phyloP scores from a whole-genome alignment of 257 asterid genomes.

The Nicotiana benthamiana region DNA sequence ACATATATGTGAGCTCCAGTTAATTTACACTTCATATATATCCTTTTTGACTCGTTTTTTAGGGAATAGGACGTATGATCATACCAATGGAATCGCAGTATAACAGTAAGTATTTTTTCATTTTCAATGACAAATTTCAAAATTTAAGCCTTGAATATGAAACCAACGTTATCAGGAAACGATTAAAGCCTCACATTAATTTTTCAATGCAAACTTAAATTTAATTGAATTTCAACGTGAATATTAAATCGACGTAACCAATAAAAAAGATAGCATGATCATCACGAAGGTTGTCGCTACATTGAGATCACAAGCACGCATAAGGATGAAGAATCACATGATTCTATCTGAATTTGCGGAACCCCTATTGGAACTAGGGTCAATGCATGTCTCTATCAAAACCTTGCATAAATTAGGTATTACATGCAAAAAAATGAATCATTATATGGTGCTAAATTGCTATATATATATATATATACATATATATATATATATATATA shows the following conservation, averaged over 20 bases:
- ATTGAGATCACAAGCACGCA: background rate
- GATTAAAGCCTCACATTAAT: too few relatives aligned
- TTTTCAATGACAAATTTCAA: too few relatives aligned
- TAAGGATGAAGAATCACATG: background rate
- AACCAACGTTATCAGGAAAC: too few relatives aligned
- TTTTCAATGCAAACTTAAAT: too few relatives aligned
- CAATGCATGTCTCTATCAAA: background rate
- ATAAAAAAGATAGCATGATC: background rate
- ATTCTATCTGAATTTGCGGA: conserved; percentile 4
- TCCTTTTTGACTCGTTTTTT: background rate
- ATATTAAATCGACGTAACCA: too few relatives aligned
- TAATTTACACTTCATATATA: background rate
- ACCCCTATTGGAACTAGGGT: conserved; percentile 8
- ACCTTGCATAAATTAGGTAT: background rate
- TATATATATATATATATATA: too few relatives aligned
- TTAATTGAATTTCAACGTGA: too few relatives aligned
- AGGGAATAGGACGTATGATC: background rate
- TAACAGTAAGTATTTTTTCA: too few relatives aligned
- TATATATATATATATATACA: too few relatives aligned
- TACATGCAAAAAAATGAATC: background rate
- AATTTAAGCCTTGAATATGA: too few relatives aligned
- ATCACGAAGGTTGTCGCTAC: background rate
- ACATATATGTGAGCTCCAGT: background rate
- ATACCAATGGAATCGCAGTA: too few relatives aligned
- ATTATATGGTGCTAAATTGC: background rate